Evolutionary conservation across 305 asterid species (phyloP).

Genomic region (Rubia balearica): DNA sequence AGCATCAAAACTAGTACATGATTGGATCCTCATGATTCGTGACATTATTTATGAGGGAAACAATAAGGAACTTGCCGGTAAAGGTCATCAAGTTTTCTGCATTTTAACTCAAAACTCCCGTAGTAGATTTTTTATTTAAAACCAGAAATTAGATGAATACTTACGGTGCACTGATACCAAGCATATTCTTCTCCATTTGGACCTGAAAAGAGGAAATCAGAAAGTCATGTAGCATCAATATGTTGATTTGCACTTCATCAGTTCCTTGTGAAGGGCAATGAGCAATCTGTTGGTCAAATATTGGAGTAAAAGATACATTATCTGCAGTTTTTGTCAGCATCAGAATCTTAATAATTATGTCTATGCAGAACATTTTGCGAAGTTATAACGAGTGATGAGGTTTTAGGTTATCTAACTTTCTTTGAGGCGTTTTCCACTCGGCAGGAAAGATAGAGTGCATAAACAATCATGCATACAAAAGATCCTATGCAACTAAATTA

Average conservation of each 20-base stretch:
- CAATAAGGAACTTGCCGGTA: not conserved
- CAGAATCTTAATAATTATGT: not conserved
- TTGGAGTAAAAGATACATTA: not conserved
- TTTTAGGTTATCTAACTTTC: not conserved
- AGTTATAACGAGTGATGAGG: not conserved
- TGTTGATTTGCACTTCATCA: not conserved
- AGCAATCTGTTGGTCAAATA: not conserved
- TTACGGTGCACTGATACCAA: constrained; percentile 80
- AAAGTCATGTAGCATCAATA: constrained; percentile 7
- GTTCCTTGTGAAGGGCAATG: not conserved
- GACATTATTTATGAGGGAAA: not conserved
- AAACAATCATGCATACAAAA: not conserved
- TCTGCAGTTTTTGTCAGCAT: not conserved
- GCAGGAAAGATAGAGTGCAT: not conserved
- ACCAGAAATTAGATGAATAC: constrained; percentile 14
- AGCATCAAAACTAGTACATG: not conserved
- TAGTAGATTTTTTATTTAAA: not conserved
- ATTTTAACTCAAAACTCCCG: not conserved
- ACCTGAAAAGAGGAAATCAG: constrained; percentile 34
- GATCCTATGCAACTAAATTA: not conserved
- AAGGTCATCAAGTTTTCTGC: not conserved
- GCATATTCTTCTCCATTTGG: constrained; percentile 66
- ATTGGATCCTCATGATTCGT: constrained; percentile 4
- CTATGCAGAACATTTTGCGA: not conserved
- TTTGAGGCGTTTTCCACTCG: not conserved